Conservation (phyloP, 2,329 filamentous ascomycete species). For the Talaromyces pinophilus region DNA sequence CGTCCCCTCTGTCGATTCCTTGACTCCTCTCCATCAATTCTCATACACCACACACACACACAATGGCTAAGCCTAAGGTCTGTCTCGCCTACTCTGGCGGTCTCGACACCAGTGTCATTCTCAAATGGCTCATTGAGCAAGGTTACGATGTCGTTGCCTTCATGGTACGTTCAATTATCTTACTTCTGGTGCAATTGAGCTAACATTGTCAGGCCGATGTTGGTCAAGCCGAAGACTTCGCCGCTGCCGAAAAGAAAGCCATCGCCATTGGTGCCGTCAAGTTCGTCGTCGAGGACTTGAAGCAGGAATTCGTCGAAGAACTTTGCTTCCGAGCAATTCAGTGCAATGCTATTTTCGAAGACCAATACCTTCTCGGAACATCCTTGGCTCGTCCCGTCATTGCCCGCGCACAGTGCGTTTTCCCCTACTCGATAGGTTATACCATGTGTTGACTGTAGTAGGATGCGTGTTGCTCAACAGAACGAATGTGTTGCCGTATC, state of each 20-base stretch:
- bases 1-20: background rate
- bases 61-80: slow-evolving; percentile 25
- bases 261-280: slow-evolving; percentile 67
- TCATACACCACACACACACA: background rate
- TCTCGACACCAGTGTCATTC: slow-evolving; percentile 44
- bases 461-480: slow-evolving; percentile 41
- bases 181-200: background rate
- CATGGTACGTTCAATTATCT: slow-evolving; percentile 24
- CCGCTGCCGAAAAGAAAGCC: slow-evolving; percentile 71
- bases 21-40: background rate
- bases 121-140: slow-evolving; percentile 52
- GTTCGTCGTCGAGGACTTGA: slow-evolving; percentile 65
- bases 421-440: background rate
- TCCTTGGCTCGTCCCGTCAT: slow-evolving; percentile 51
- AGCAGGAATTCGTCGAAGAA: slow-evolving; percentile 75
- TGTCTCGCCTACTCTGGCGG: slow-evolving; percentile 36
- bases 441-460: slow-evolving; percentile 7
- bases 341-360: slow-evolving; percentile 69
- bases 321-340: slow-evolving; percentile 76
- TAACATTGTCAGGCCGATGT: slow-evolving; percentile 58
- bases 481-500: slow-evolving; percentile 47
- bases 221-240: slow-evolving; percentile 67
- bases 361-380: slow-evolving; percentile 46
- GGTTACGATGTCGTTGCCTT: slow-evolving; percentile 65
- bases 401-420: slow-evolving; percentile 43